Evolutionary conservation across 495 filamentous ascomycete species (phyloP).

Genomic region (Daldinia vernicosa): DNA sequence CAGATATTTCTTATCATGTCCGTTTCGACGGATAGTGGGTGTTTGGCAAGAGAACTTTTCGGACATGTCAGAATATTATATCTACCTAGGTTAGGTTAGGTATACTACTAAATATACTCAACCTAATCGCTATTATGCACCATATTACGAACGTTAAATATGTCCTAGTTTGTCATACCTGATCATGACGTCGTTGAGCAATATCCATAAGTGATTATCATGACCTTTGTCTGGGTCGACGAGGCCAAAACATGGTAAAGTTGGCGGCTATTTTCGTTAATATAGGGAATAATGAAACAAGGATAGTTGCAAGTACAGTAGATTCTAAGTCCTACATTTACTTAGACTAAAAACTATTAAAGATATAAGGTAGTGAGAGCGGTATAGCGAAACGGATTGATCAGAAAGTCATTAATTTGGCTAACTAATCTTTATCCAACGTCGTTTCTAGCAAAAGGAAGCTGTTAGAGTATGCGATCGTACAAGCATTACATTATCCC

Average conservation of each 20-base stretch:
- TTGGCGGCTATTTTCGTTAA: no score
- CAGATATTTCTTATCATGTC: slow-evolving; percentile 54
- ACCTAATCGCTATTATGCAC: not conserved
- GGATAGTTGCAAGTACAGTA: not conserved
- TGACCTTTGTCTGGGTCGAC: no score
- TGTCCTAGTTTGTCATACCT: not conserved
- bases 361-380: no score
- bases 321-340: not conserved
- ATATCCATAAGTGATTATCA: no score
- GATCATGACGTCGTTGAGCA: no score
- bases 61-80: slow-evolving; percentile 54
- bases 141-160: not conserved
- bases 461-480: not conserved
- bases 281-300: not conserved
- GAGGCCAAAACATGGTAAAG: no score
- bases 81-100: not conserved
- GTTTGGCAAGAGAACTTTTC: slow-evolving; percentile 78
- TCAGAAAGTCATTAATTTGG: not conserved
- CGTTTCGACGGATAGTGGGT: slow-evolving; percentile 62
- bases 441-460: not conserved
- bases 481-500: not conserved
- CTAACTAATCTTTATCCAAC: not conserved
- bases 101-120: not conserved
- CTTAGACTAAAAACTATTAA: no score
- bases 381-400: not conserved